Base-by-base conservation (phyloP, 2,329 filamentous ascomycete genomes). In the Stylonectria norvegica region DNA sequence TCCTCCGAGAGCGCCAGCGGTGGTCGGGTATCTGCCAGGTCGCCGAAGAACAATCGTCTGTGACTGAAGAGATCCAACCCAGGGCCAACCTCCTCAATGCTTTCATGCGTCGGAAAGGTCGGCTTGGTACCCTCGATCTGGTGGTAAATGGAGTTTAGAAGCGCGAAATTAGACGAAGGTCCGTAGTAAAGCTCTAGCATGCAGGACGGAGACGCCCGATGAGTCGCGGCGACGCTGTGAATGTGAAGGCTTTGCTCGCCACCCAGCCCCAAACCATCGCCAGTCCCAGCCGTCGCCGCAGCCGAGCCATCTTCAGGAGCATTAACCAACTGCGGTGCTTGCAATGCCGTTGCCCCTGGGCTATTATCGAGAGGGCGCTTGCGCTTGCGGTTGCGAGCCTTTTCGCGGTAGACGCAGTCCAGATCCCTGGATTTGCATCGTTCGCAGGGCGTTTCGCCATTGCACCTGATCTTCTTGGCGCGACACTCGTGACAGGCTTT, bases 131-230 rank as follows among this genome's bases (percentile, higher is more conserved):
- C 59, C 14, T 60, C 55, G 22, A 62, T 59, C 40, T 62, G 58
- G 25, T 61, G 56, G 22, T 61, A 59, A 17, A 61, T 60, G 1
- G 55, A 57, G 19, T 61, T 52, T 30, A 63, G 64, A 1, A 72
- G 59, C 1, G 68, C 61, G 20, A 72, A 72, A 45, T 72, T 69
- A 1, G 69, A 71, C 0, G 69, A 69, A 1, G 69, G 65, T 0
- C 69, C 69, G 53, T 72, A 72, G 48, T 71, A 72, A 0, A 72
- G 56, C 44, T 72, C 67, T 12, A 71, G 59, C 23, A 62, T 55
- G 41, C 66, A 68, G 15, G 66, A 70, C 1, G 69, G 64, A 2
- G 68, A 69, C 18, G 67, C 60, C 50, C 66, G 63, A 47, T 72
- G 69, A 7, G 67, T 71, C 15, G 69, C 69, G 3, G 68, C 67